Base-by-base conservation (phyloP, 208 protist genomes). In the Crithidia brevicula region DNA sequence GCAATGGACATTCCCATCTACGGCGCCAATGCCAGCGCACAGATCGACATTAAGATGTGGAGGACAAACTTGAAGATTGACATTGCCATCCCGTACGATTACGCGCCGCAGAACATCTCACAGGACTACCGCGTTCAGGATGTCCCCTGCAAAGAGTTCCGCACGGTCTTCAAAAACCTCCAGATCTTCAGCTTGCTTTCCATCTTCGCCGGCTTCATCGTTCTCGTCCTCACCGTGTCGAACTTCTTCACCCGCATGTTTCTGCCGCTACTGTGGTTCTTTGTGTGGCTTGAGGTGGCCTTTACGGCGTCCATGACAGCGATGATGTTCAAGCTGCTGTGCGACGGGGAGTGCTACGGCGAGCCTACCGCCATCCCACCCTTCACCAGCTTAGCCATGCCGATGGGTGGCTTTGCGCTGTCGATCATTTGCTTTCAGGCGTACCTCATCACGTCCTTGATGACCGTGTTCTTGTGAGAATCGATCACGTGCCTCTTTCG, bases 201-300 rank as follows among this genome's bases (percentile, higher is more conserved):
- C 18, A 72, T 88, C 51, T 88, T 88, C 61, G 53, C 67, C 0
- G 64, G 56, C 43, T 69, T 79, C 46, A 74, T 84, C 13, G 51
- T 63, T 2, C 66, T 81, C 13, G 54, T 79, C 11, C 65, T 88
- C n/a, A 60, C 71, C 28, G 53, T 77, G 15, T 69, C 69, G 11
- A 83, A 65, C 53, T 80, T 82, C 54, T 88, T 82, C 36, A 79
- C 69, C 5, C 74, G 79, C n/a, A 28, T 82, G 66, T 73, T 88
- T n/a, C 64, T 88, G 33, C 78, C 74, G 10, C 43, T 82, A 47
- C 62, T 83, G 28, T 88, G 82, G 82, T 60, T 79, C 38, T 80
- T 79, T 47, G 56, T 71, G 22, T 84, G 78, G 78, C n/a, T 80
- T 11, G 67, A 50, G 13, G 62, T 82, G 10, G 45, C 67, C 38